A percentile compares a stretch with the other conserved stretches of the same genome.
Evolutionary conservation across 345 rosid species (phyloP).

Genomic region (Erysimum cheiranthoides): DNA sequence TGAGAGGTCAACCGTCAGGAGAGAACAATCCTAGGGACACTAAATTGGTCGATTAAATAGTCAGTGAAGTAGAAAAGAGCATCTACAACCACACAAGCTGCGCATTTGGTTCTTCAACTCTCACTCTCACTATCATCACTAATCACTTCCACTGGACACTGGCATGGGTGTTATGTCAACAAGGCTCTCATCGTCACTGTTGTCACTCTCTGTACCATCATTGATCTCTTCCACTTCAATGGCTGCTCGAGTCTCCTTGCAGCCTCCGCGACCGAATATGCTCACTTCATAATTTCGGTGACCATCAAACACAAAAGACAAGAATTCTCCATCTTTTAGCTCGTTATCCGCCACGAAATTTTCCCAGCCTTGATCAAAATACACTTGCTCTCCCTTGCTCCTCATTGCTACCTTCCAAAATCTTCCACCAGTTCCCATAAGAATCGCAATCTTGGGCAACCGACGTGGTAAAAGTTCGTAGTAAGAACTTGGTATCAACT

Average conservation of each 20-base stretch:
- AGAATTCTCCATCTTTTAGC: not conserved
- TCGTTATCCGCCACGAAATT: not conserved
- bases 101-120: slow-evolving; percentile 33
- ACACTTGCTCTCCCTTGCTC: not conserved
- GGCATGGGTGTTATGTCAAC: not conserved
- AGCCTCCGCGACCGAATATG: not conserved
- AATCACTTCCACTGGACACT: not conserved
- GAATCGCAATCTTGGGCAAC: slow-evolving; percentile 1
- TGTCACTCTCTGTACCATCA: not conserved
- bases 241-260: not conserved
- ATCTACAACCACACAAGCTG: slow-evolving; percentile 59
- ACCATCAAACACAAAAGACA: not conserved
- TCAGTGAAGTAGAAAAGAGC: slow-evolving; percentile 50
- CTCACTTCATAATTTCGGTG: not conserved
- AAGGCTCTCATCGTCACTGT: not conserved
- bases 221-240: not conserved
- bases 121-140: not conserved
- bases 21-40: too few species aligned
- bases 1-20: slow-evolving; percentile 26
- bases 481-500: slow-evolving; percentile 5
- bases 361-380: slow-evolving; percentile 4
- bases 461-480: slow-evolving; percentile 8
- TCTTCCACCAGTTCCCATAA: slow-evolving; percentile 3
- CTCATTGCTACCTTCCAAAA: slow-evolving; percentile 12
- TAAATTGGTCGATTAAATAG: too few species aligned